phyloP scores from a whole-genome alignment of 2,329 filamentous ascomycete species.

The Knoxdaviesia proteae region DNA sequence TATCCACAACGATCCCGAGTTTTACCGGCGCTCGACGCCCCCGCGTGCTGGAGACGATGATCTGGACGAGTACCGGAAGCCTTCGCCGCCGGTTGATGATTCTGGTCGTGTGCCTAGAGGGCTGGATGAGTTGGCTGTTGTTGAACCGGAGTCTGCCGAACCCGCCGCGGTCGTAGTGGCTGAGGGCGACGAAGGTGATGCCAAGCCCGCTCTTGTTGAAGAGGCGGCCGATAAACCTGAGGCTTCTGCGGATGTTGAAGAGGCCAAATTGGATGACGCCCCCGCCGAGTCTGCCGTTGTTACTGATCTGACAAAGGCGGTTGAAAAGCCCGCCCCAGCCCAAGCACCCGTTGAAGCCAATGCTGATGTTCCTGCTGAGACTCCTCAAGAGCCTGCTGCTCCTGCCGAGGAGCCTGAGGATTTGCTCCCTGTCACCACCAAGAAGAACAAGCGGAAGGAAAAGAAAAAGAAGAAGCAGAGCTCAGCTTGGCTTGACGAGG shows the following conservation, averaged over 20 bases:
- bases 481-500: slow-evolving; percentile 15
- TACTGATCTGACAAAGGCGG: background rate
- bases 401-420: slow-evolving; percentile 7
- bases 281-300: background rate
- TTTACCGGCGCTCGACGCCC: slow-evolving; percentile 1
- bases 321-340: background rate
- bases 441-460: slow-evolving; percentile 2
- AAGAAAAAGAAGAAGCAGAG: slow-evolving; percentile 2
- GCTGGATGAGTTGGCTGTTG: too few species aligned
- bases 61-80: background rate
- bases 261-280: slow-evolving; percentile 1
- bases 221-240: background rate
- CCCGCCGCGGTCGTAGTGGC: too few species aligned
- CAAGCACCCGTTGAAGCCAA: slow-evolving; percentile 11
- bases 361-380: background rate
- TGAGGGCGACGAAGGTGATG: too few species aligned
- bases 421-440: slow-evolving; percentile 8
- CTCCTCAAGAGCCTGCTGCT: too few species aligned
- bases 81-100: background rate
- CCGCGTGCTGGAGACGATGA: background rate
- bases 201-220: background rate
- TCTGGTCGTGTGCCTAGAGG: too few species aligned
- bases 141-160: too few species aligned
- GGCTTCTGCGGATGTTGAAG: background rate
- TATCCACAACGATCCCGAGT: slow-evolving; percentile 1